These are phyloP conservation scores for Cystofilobasidium bisporidii DNA, from an alignment of 768 basidiomycete genomes.

Conservation along the genomic window DNA sequence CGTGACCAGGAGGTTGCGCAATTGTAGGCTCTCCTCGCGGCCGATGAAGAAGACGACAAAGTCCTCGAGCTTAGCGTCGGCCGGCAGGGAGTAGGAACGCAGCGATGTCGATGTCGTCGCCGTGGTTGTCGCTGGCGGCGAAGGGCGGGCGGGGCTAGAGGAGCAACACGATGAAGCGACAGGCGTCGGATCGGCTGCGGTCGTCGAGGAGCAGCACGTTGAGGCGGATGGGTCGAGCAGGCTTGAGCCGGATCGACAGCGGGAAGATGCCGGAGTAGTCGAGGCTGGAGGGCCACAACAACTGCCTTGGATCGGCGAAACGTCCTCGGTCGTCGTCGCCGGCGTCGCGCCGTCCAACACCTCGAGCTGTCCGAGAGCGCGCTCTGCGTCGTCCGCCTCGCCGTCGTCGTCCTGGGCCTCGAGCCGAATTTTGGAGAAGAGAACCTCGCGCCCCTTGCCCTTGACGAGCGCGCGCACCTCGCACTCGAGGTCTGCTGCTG, in stretches of 20 bases:
- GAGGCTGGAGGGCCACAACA: not conserved
- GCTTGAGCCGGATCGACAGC: not conserved
- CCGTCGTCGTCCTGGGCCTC: constrained; percentile 10
- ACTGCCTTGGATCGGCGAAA: not conserved
- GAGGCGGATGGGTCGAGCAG: not conserved
- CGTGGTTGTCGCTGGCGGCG: not conserved
- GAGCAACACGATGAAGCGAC: constrained; percentile 14
- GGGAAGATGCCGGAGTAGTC: not conserved
- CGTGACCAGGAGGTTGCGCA: constrained; percentile 80
- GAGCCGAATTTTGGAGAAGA: constrained; percentile 23
- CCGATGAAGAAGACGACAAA: constrained; percentile 58
- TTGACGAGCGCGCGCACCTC: constrained; percentile 7
- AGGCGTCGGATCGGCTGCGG: not conserved
- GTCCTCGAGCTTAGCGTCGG: constrained; percentile 36
- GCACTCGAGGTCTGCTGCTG: constrained; percentile 22
- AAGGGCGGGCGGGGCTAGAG: not conserved
- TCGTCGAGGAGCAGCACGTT: not conserved
- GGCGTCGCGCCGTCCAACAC: not conserved
- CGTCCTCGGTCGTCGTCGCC: too few species aligned
- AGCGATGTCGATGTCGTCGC: constrained; percentile 31
- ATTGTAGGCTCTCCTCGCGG: constrained; percentile 56
- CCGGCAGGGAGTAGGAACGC: constrained; percentile 35
- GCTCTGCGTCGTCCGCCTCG: not conserved
- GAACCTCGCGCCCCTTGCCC: constrained; percentile 20
- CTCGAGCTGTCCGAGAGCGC: not conserved